Evolutionary conservation across 2,329 filamentous ascomycete species (phyloP).

Genomic region (Rutstroemia sp.): DNA sequence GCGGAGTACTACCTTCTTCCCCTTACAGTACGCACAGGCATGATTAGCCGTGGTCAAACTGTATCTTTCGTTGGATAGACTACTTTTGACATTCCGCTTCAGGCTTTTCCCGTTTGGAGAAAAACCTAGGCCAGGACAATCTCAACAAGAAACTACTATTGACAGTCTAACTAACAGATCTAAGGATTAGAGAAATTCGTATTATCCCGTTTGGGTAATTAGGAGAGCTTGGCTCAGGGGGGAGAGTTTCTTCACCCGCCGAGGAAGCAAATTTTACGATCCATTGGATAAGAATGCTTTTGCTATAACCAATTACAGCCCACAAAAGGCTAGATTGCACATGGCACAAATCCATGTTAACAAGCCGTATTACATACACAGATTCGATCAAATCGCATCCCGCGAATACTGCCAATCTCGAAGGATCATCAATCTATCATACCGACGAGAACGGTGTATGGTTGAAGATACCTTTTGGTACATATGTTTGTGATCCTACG

Average conservation of each 20-base stretch:
- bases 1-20: neutral
- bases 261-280: constrained; percentile 14
- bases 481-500: neutral
- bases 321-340: neutral
- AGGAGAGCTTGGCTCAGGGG: neutral
- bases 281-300: constrained; percentile 20
- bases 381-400: neutral
- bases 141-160: neutral
- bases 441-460: neutral
- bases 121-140: neutral
- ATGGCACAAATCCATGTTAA: neutral
- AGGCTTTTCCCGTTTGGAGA: neutral
- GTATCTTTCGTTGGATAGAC: neutral
- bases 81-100: neutral
- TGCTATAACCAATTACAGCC: constrained; percentile 15
- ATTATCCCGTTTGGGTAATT: neutral
- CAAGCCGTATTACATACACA: neutral
- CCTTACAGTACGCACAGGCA: neutral
- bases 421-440: neutral
- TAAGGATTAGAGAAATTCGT: neutral
- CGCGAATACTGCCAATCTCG: neutral
- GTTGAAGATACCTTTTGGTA: constrained; percentile 1
- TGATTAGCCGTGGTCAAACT: neutral
- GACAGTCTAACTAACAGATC: neutral
- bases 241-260: constrained; percentile 11